A percentile compares a stretch with the other conserved stretches of the same genome.
Evolutionary conservation across 129 eudicot genomes (phyloP).

Genomic region (Helianthus tuberosus): DNA sequence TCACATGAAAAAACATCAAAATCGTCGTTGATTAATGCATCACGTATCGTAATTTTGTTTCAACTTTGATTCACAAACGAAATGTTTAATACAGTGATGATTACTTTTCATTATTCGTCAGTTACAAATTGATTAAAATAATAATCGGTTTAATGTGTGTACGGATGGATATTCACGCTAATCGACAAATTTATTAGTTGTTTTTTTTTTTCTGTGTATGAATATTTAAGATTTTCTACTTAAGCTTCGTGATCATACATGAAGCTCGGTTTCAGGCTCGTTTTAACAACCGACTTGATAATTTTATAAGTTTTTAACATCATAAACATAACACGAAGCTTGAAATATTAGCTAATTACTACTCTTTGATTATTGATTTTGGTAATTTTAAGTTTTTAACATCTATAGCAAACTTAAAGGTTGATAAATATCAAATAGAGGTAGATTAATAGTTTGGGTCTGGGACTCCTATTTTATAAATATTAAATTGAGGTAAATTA

Average conservation of each 20-base stretch:
- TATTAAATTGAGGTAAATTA: not conserved
- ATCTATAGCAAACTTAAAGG: too few relatives aligned
- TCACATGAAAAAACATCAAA: not conserved
- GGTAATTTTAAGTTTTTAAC: too few relatives aligned
- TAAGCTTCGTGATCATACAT: conserved; percentile 13
- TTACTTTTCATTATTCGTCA: conserved; percentile 7
- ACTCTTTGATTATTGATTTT: too few relatives aligned
- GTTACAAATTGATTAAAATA: conserved; percentile 24
- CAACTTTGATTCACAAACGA: conserved; percentile 19
- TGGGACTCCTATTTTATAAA: not conserved
- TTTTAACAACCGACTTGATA: too few relatives aligned
- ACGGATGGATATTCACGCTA: conserved; percentile 39
- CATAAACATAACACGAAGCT: too few relatives aligned
- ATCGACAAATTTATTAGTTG: conserved; percentile 32
- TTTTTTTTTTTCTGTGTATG: not conserved
- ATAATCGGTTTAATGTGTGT: conserved; percentile 26
- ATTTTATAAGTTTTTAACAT: too few relatives aligned
- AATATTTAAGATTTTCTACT: not conserved
- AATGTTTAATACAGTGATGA: conserved; percentile 3
- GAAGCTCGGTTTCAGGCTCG: too few relatives aligned
- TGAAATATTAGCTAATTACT: too few relatives aligned
- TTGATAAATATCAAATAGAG: not conserved
- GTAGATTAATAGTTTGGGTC: not conserved
- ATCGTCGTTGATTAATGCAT: conserved; percentile 3
- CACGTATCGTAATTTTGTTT: not conserved